These are phyloP conservation scores for Kalaharituber pfeilii DNA, from an alignment of 2,329 filamentous ascomycete species.

Conservation along the genomic window DNA sequence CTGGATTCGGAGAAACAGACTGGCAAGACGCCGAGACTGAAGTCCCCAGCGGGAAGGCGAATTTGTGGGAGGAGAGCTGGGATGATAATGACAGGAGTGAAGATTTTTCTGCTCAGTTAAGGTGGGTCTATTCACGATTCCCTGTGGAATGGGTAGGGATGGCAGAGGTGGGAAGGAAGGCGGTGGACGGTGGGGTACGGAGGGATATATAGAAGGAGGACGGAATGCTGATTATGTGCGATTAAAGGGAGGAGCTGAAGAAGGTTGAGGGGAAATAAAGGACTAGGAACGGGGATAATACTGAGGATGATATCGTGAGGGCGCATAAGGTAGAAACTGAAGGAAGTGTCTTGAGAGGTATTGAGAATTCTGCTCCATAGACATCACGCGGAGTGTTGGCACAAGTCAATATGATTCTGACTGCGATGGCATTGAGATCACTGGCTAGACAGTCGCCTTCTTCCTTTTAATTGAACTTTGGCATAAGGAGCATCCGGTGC, in stretches of 20 bases:
- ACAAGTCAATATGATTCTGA: too few relatives aligned
- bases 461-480: too few relatives aligned
- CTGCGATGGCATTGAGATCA: too few relatives aligned
- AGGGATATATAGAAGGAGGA: conserved; percentile 5
- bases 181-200: background rate
- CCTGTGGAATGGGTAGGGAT: conserved; percentile 24
- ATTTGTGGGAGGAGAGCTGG: conserved; percentile 90
- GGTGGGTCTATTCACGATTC: conserved; percentile 36
- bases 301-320: too few relatives aligned
- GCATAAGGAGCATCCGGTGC: too few relatives aligned
- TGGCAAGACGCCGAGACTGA: conserved; percentile 88
- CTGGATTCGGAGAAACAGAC: conserved; percentile 38
- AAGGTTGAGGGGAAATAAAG: conserved; percentile 70
- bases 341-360: too few relatives aligned
- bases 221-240: conserved; percentile 5
- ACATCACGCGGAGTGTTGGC: too few relatives aligned
- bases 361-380: too few relatives aligned
- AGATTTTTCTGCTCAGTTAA: conserved; percentile 87
- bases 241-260: conserved; percentile 69
- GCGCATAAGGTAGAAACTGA: too few relatives aligned
- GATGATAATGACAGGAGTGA: conserved; percentile 95
- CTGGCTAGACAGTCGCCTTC: too few relatives aligned
- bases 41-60: conserved; percentile 36
- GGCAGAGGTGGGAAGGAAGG: background rate
- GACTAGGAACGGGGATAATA: background rate